Percentiles rank a stretch among this genome's conserved stretches.
These are phyloP conservation scores for Rhizoclosmatium sp. DNA, from an alignment of 192 early-diverging fungal species.

Conservation along the genomic window DNA sequence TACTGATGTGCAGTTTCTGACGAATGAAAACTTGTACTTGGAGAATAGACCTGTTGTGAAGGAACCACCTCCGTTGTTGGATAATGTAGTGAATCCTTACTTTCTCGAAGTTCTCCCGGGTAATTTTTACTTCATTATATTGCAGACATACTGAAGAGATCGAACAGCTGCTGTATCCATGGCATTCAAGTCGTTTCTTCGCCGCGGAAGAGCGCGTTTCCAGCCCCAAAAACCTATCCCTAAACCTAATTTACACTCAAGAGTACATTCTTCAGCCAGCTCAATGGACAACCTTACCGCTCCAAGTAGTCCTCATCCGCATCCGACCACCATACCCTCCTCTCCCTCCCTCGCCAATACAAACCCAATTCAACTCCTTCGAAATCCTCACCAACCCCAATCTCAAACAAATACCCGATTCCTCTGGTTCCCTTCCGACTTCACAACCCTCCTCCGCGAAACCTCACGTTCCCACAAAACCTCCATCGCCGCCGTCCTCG, in stretches of 20 bases:
- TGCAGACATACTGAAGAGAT: not conserved
- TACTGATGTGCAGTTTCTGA: constrained; percentile 31
- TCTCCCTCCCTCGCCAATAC: not conserved
- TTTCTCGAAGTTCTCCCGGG: constrained; percentile 52
- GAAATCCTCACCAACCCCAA: not conserved
- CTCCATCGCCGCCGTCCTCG: constrained; percentile 49
- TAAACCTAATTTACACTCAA: not conserved
- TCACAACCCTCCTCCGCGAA: constrained; percentile 39
- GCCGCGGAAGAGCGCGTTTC: constrained; percentile 24
- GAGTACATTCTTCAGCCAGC: not conserved
- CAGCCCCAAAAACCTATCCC: not conserved
- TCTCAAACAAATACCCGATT: constrained; percentile 33
- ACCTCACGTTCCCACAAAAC: constrained; percentile 41
- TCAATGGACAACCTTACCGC: not conserved
- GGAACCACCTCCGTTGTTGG: constrained; percentile 50
- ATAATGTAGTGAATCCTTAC: constrained; percentile 53
- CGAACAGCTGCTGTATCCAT: constrained; percentile 32
- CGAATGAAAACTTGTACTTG: constrained; percentile 35
- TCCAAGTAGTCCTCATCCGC: not conserved
- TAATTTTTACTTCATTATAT: constrained; percentile 21
- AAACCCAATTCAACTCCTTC: not conserved
- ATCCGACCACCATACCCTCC: not conserved
- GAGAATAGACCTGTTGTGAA: constrained; percentile 31
- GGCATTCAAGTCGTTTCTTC: constrained; percentile 20
- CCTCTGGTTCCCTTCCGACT: constrained; percentile 45